Evolutionary conservation across 257 asterid species (phyloP).

Genomic region (Ajuga chamaepitys): DNA sequence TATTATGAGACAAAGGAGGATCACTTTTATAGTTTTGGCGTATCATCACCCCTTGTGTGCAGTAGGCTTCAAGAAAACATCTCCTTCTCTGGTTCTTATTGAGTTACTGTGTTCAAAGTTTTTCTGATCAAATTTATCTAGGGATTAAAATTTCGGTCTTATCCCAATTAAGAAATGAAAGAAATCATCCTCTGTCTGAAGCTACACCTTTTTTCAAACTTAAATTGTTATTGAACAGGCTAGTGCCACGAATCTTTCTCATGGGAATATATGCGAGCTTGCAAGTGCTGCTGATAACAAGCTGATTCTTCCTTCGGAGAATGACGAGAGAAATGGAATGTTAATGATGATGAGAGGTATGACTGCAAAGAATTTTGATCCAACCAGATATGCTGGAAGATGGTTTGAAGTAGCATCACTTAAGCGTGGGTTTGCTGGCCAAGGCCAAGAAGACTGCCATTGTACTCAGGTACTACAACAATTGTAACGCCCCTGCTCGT

Average conservation of each 20-base stretch:
- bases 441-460: constrained; percentile 97
- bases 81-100: background rate
- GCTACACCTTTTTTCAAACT: background rate
- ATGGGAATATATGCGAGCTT: constrained; percentile 34
- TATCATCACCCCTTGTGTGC: background rate
- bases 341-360: constrained; percentile 82
- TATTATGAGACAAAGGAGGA: no score
- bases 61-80: background rate
- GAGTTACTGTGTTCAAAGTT: background rate
- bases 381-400: constrained; percentile 80
- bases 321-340: constrained; percentile 43
- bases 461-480: constrained; percentile 75
- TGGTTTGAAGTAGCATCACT: constrained; percentile 99
- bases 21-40: background rate
- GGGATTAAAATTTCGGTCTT: background rate
- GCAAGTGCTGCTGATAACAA: constrained; percentile 47
- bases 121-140: background rate
- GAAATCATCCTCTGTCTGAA: background rate
- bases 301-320: constrained; percentile 46
- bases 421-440: constrained; percentile 92
- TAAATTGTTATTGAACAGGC: constrained; percentile 36
- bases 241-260: constrained; percentile 38
- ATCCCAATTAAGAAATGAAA: background rate
- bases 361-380: constrained; percentile 77
- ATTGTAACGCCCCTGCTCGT: background rate